Conservation (phyloP, 306 rosid species). For the Lathyrus oleraceus region DNA sequence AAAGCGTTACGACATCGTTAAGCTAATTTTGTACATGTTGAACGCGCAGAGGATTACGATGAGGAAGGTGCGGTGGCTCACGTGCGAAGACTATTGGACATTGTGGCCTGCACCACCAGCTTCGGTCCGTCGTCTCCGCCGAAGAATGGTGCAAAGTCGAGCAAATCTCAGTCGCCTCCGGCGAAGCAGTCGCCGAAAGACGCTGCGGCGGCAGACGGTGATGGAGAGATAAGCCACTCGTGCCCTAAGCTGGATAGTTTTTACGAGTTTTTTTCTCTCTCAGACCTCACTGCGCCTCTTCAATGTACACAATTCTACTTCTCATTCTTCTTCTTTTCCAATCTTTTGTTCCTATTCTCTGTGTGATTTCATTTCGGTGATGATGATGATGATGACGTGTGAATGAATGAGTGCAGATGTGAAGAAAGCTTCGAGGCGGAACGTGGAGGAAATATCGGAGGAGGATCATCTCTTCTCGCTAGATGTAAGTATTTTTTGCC, state of each 20-base stretch:
- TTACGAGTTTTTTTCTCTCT: constrained; percentile 93
- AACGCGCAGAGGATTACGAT: constrained; percentile 71
- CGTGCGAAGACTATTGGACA: constrained; percentile 77
- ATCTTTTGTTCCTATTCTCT: background rate
- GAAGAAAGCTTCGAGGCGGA: constrained; percentile 60
- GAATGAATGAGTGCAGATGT: constrained; percentile 54
- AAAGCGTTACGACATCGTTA: constrained; percentile 41
- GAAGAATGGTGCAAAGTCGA: constrained; percentile 46
- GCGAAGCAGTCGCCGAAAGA: constrained; percentile 46
- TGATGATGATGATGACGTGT: background rate
- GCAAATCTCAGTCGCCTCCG: constrained; percentile 42
- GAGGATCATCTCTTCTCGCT: constrained; percentile 77
- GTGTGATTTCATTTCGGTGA: background rate
- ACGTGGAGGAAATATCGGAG: constrained; percentile 64
- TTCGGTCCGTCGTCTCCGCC: constrained; percentile 58
- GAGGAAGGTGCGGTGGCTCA: constrained; percentile 71
- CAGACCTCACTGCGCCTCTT: constrained; percentile 82
- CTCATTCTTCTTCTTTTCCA: background rate
- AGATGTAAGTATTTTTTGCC: constrained; percentile 52
- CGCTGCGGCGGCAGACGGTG: constrained; percentile 45
- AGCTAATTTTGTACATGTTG: background rate
- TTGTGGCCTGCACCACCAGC: constrained; percentile 84
- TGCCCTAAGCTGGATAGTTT: constrained; percentile 81
- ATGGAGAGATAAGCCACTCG: constrained; percentile 72
- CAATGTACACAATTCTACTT: constrained; percentile 53